Evolutionary conservation across 768 basidiomycete genomes (phyloP), one percentile per base, ranked within the genome.

Genomic region (Termitomyces bulborhizus): DNA sequence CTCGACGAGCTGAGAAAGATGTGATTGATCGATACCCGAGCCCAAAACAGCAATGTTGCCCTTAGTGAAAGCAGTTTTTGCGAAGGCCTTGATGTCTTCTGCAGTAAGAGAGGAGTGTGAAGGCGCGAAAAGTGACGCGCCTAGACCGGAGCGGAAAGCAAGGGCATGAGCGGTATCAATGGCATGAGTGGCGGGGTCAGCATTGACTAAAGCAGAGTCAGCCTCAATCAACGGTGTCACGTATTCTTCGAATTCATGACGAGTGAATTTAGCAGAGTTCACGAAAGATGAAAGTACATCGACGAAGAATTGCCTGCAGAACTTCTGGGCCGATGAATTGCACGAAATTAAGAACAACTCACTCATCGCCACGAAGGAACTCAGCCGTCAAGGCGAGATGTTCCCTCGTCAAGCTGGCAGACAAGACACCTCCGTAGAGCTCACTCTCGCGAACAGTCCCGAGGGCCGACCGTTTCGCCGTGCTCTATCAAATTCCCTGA

Each of bases 301-400:
- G 34, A 95, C 85, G 74, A 99, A 98, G 79, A 86, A 93, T 37
- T 79, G 74, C 70, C 94, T 97, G 69, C 24, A 16, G 39, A 36
- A 43, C 43, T 29, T 57, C 18, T 40, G 45, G 26, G 26, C 26
- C 3, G 3, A 50, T 13, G 16, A 5, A 29, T 18, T 6, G 8
- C 15, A 5, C n/a, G 4, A 26, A 46, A 40, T 21, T 1, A 41
- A 37, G 4, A 52, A 15, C 12, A 6, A 90, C 93, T 75, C 69
- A 98, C 96, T 97, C 95, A 70, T 99, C 93, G 46, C 92, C 94
- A 56, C 87, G 83, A 63, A 98, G 74, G 75, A 97, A 99, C 71
- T 98, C 95, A 51, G 96, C 93, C 24, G 92, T 95, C 68, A 98
- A 73, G 57, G 93, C 86, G 44, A 99, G 78, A 73, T 98, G 86